Evolutionary conservation across 768 basidiomycete species (phyloP).

Genomic region (Mycena albidolilacea): DNA sequence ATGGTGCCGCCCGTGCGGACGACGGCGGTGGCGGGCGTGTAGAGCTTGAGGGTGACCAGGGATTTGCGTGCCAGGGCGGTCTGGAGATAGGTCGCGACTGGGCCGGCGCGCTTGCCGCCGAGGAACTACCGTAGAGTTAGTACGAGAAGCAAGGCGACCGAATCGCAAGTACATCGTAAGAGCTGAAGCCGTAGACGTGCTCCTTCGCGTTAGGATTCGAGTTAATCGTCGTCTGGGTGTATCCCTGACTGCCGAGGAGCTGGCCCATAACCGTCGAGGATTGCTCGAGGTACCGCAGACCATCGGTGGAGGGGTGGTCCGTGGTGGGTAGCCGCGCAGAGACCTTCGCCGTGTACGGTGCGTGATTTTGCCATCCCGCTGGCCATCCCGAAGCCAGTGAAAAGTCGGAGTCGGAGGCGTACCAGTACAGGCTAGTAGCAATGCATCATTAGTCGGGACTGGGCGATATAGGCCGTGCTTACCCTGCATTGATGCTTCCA

Average conservation of each 20-base stretch:
- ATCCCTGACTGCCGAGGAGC: constrained; percentile 65
- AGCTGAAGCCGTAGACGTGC: constrained; percentile 71
- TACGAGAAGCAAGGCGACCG: neutral
- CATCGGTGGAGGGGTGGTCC: constrained; percentile 72
- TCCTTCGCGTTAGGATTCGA: constrained; percentile 70
- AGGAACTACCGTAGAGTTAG: constrained; percentile 50
- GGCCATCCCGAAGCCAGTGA: constrained; percentile 68
- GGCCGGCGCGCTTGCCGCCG: constrained; percentile 65
- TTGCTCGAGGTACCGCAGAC: constrained; percentile 70
- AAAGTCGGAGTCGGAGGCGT: constrained; percentile 68
- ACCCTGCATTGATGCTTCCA: constrained; percentile 75
- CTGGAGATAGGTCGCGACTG: constrained; percentile 72
- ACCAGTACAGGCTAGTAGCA: constrained; percentile 64
- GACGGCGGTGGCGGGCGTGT: constrained; percentile 65
- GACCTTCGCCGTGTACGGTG: constrained; percentile 64
- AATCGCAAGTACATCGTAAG: constrained; percentile 50
- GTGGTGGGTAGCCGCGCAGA: constrained; percentile 68
- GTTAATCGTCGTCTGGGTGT: constrained; percentile 69
- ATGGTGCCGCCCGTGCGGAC: constrained; percentile 70
- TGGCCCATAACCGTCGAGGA: constrained; percentile 58
- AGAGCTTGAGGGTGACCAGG: constrained; percentile 67
- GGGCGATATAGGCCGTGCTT: constrained; percentile 36
- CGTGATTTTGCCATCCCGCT: constrained; percentile 65
- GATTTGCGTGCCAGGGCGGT: constrained; percentile 63
- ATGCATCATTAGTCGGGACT: neutral